A percentile compares a stretch with the other conserved stretches of the same genome.
Conservation (phyloP, 2,329 filamentous ascomycete species). For the Botrytis porri region DNA sequence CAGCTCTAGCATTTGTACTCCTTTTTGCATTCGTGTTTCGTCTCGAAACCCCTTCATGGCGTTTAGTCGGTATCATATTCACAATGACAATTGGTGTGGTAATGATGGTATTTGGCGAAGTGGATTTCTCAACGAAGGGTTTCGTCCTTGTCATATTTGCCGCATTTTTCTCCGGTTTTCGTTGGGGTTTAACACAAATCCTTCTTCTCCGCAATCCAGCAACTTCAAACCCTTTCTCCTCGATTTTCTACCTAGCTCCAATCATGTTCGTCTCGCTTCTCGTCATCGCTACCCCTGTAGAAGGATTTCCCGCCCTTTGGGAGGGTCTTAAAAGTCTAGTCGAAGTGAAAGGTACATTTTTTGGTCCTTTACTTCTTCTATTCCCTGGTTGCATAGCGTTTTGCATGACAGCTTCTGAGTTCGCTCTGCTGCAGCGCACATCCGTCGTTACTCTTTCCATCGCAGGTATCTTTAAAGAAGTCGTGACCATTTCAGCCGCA, state of each 20-base stretch:
- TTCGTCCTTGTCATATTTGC: constrained; percentile 92
- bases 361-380: constrained; percentile 70
- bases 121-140: constrained; percentile 80
- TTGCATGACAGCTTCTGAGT: constrained; percentile 94
- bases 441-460: constrained; percentile 95
- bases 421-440: constrained; percentile 89
- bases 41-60: constrained; percentile 82
- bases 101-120: constrained; percentile 97
- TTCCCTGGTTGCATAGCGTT: constrained; percentile 93
- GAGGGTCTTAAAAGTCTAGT: constrained; percentile 63
- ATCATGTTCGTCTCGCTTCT: constrained; percentile 90
- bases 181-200: constrained; percentile 98
- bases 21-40: constrained; percentile 93
- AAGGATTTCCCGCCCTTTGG: constrained; percentile 68
- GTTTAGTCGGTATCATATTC: constrained; percentile 80
- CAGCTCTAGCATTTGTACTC: constrained; percentile 89
- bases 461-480: constrained; percentile 98
- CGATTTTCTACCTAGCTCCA: constrained; percentile 95
- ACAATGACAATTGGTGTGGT: constrained; percentile 91
- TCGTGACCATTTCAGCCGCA: constrained; percentile 89
- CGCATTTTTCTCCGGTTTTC: constrained; percentile 92
- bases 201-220: constrained; percentile 89
- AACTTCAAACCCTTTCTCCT: constrained; percentile 93
- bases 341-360: constrained; percentile 62
- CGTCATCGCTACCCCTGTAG: constrained; percentile 77